Conservation (phyloP, 2,329 filamentous ascomycete genomes). For the Penicillium psychrosexuale region DNA sequence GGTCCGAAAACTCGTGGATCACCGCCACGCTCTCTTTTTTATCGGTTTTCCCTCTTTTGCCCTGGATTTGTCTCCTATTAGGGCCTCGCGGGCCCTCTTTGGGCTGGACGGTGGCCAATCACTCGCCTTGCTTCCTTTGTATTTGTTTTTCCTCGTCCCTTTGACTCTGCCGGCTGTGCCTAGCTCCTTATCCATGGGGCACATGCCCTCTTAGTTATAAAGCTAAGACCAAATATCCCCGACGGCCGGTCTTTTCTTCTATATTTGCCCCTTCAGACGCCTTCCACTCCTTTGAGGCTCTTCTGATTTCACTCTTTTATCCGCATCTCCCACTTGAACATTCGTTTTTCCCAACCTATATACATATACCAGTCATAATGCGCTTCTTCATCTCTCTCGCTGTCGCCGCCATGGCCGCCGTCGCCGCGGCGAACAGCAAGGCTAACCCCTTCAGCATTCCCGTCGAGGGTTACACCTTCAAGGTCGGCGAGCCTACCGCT, state of each 20-base stretch:
- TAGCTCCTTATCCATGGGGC: neutral
- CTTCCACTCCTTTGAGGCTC: slow-evolving; percentile 4
- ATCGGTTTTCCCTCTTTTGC: neutral
- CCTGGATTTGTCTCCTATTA: neutral
- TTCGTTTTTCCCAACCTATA: neutral
- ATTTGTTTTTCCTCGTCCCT: slow-evolving; percentile 13
- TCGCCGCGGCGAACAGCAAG: slow-evolving; percentile 41
- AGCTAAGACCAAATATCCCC: neutral
- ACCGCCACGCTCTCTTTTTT: slow-evolving; percentile 12
- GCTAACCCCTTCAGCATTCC: slow-evolving; percentile 52
- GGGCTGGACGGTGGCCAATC: neutral
- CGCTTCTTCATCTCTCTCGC: slow-evolving; percentile 44
- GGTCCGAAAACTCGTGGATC: slow-evolving; percentile 15
- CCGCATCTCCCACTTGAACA: slow-evolving; percentile 8
- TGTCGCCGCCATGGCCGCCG: slow-evolving; percentile 46
- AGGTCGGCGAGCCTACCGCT: slow-evolving; percentile 46
- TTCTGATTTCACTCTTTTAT: slow-evolving; percentile 7
- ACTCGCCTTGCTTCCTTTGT: slow-evolving; percentile 3
- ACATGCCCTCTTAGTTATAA: slow-evolving; percentile 1
- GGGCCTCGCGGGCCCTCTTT: neutral
- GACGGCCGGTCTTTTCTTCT: slow-evolving; percentile 2
- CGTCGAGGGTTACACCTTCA: slow-evolving; percentile 42
- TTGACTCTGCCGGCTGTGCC: slow-evolving; percentile 19
- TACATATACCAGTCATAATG: slow-evolving; percentile 38
- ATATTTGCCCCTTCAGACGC: slow-evolving; percentile 1